Evolutionary conservation across 2,329 filamentous ascomycete species (phyloP).

Genomic region (Aphanoascus verrucosus): DNA sequence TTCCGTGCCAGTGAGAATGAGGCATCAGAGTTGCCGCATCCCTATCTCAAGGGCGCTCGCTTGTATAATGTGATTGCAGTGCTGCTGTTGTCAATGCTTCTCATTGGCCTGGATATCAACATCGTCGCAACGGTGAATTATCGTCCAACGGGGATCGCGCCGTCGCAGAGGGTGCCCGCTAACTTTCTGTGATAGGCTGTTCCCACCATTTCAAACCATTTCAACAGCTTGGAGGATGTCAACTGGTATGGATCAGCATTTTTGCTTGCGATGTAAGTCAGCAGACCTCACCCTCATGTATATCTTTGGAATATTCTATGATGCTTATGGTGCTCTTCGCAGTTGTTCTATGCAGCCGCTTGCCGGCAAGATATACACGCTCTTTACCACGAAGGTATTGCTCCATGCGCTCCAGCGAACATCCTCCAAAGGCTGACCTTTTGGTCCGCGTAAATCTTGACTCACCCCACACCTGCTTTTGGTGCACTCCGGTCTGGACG

Average conservation of each 20-base stretch:
- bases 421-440: conserved; percentile 22
- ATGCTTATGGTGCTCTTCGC: neutral
- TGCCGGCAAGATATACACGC: conserved; percentile 2
- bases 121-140: conserved; percentile 3
- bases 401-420: conserved; percentile 32
- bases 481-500: neutral
- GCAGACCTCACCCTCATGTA: neutral
- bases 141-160: neutral
- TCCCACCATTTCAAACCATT: conserved; percentile 5
- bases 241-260: conserved; percentile 11
- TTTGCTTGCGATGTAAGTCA: conserved; percentile 4
- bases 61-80: conserved; percentile 1
- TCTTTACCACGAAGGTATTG: neutral
- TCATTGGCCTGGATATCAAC: conserved; percentile 5
- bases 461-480: neutral
- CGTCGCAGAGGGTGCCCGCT: neutral
- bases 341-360: conserved; percentile 7
- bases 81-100: neutral
- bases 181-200: neutral
- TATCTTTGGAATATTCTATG: too few species aligned
- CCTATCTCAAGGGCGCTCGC: neutral
- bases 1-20: too few species aligned
- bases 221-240: conserved; percentile 5
- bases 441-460: neutral
- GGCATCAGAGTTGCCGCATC: neutral